phyloP scores from a whole-genome alignment of 2,329 filamentous ascomycete genomes.

The Fusarium sororula region DNA sequence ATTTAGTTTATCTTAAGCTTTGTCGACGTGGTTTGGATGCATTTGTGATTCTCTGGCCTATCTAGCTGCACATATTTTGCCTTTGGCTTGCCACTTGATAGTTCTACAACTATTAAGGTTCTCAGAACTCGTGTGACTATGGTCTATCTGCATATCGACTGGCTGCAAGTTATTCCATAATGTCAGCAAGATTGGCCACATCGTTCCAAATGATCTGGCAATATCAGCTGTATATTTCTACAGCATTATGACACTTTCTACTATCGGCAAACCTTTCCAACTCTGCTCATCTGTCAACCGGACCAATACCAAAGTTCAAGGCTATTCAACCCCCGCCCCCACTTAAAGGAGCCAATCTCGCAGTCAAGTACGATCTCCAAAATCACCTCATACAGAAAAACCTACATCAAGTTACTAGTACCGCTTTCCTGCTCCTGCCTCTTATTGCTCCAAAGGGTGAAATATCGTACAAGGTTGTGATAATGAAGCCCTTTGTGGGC shows the following conservation, averaged over 20 bases:
- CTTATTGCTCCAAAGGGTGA: neutral
- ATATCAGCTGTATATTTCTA: neutral
- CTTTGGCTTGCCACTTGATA: neutral
- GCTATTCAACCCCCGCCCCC: no score
- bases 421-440: neutral
- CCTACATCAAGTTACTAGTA: no score
- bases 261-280: neutral
- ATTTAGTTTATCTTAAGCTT: neutral
- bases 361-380: neutral
- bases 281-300: neutral
- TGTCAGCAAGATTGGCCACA: neutral
- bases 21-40: neutral
- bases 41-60: neutral
- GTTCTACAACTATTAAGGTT: no score
- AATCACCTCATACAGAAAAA: neutral
- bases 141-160: neutral
- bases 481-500: neutral
- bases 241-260: no score
- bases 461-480: rapidly evolving
- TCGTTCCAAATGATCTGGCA: neutral
- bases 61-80: neutral
- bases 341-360: no score
- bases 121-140: neutral
- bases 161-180: neutral
- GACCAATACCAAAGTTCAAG: neutral